Evolutionary conservation across 192 early-diverging fungal genomes (phyloP).

Genomic region (Mortierella alpina): DNA sequence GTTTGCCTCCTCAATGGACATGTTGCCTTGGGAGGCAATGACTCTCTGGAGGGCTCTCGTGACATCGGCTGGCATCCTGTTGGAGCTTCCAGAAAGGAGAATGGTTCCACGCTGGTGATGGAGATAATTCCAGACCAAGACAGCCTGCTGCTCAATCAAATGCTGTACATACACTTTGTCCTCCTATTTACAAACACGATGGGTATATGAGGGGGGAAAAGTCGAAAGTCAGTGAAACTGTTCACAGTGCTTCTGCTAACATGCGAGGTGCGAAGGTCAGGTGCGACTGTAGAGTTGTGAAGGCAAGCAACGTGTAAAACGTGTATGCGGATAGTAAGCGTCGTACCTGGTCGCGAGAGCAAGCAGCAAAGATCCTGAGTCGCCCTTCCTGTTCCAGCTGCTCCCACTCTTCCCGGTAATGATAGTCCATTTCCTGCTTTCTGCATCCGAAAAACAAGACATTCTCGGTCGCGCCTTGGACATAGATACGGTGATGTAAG

Average conservation of each 20-base stretch:
- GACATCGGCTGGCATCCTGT: slow-evolving; percentile 81
- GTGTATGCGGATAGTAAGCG: background rate
- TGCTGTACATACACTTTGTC: slow-evolving; percentile 88
- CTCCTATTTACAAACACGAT: slow-evolving; percentile 48
- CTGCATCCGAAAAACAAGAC: slow-evolving; percentile 90
- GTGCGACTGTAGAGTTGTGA: too few relatives aligned
- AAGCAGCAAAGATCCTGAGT: slow-evolving; percentile 79
- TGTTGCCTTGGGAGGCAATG: slow-evolving; percentile 61
- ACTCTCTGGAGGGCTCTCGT: slow-evolving; percentile 69
- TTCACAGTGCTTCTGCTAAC: background rate
- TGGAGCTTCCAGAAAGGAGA: slow-evolving; percentile 81
- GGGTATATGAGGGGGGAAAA: background rate
- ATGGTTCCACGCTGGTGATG: slow-evolving; percentile 65
- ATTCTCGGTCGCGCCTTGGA: slow-evolving; percentile 63
- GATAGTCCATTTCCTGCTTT: slow-evolving; percentile 74
- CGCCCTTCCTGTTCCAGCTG: slow-evolving; percentile 54
- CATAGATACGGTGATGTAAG: slow-evolving; percentile 48
- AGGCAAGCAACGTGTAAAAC: slow-evolving; percentile 13
- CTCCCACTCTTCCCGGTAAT: slow-evolving; percentile 78
- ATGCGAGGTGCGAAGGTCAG: slow-evolving; percentile 10
- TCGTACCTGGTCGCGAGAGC: slow-evolving; percentile 84
- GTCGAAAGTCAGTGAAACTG: background rate
- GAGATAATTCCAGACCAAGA: slow-evolving; percentile 75
- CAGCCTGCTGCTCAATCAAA: slow-evolving; percentile 66
- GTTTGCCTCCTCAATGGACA: slow-evolving; percentile 67